Percentiles rank a stretch among this genome's conserved stretches.
These are phyloP conservation scores for Metschnikowia picachoensis DNA, from an alignment of 805 yeast genomes.

Conservation along the genomic window DNA sequence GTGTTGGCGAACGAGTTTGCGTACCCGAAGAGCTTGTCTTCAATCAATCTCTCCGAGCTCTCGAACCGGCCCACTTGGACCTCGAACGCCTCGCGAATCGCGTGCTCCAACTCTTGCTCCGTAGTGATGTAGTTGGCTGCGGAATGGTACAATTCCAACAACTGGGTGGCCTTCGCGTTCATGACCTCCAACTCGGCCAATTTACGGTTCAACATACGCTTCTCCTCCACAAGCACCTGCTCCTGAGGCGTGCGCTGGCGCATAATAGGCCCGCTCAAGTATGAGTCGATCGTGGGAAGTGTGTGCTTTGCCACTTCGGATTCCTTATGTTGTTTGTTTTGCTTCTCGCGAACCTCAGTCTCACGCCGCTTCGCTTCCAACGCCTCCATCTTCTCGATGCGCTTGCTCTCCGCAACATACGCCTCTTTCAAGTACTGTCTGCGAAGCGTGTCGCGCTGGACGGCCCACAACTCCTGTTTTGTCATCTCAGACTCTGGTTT, in stretches of 20 bases:
- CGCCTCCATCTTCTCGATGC: constrained; percentile 38
- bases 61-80: constrained; percentile 33
- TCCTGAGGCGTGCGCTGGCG: constrained; percentile 73
- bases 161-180: constrained; percentile 49
- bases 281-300: constrained; percentile 72
- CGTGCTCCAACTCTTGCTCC: constrained; percentile 58
- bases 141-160: constrained; percentile 70
- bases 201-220: constrained; percentile 65
- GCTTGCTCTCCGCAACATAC: constrained; percentile 49
- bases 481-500: constrained; percentile 31
- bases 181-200: constrained; percentile 48
- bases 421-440: constrained; percentile 67
- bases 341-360: constrained; percentile 23
- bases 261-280: constrained; percentile 66
- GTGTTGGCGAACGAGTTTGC: constrained; percentile 27
- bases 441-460: constrained; percentile 60
- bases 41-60: constrained; percentile 29
- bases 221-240: constrained; percentile 48
- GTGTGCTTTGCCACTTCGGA: constrained; percentile 60
- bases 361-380: constrained; percentile 27
- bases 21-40: constrained; percentile 33
- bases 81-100: constrained; percentile 57
- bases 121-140: constrained; percentile 67
- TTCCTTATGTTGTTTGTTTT: constrained; percentile 33
- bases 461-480: constrained; percentile 42